Conservation (phyloP, 2,329 filamentous ascomycete species). For the Coleophoma crateriformis region DNA sequence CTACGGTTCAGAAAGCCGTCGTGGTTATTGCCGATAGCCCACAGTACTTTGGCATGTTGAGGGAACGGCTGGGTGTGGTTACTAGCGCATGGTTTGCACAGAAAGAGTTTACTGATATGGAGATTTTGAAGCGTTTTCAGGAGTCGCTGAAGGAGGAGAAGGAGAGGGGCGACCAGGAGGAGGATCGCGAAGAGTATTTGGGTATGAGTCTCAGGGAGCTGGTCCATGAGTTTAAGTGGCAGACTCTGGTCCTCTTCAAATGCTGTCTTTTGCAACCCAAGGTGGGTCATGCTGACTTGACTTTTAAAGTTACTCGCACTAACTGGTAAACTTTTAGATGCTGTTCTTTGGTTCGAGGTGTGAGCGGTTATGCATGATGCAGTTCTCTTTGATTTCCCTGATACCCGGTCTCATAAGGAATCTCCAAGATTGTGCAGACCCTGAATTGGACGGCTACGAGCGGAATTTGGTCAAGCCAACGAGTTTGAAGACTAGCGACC, state of each 20-base stretch:
- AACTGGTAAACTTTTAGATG: slow-evolving; percentile 56
- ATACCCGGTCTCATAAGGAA: slow-evolving; percentile 89
- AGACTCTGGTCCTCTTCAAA: slow-evolving; percentile 91
- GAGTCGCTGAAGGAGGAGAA: slow-evolving; percentile 75
- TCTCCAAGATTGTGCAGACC: slow-evolving; percentile 92
- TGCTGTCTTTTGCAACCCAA: slow-evolving; percentile 91
- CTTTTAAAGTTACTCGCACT: not conserved
- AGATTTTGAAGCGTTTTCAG: slow-evolving; percentile 86
- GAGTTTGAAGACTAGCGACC: slow-evolving; percentile 85
- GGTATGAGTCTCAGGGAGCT: slow-evolving; percentile 86
- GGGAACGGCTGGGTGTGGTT: slow-evolving; percentile 84
- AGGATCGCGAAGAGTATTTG: slow-evolving; percentile 79
- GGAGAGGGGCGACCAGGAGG: slow-evolving; percentile 58
- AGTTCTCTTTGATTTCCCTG: slow-evolving; percentile 92
- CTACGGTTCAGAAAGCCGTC: slow-evolving; percentile 95
- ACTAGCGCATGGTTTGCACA: slow-evolving; percentile 97
- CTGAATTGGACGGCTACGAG: slow-evolving; percentile 82
- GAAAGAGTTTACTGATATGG: slow-evolving; percentile 82
- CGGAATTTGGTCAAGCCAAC: slow-evolving; percentile 70
- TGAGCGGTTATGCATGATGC: slow-evolving; percentile 94
- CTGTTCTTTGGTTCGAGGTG: slow-evolving; percentile 97
- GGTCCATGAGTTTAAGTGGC: slow-evolving; percentile 89
- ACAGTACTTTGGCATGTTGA: slow-evolving; percentile 82
- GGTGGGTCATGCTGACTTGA: slow-evolving; percentile 40
- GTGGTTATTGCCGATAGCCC: slow-evolving; percentile 92